Percentiles rank a stretch among this genome's conserved stretches.
Evolutionary conservation across 768 basidiomycete genomes (phyloP).

Genomic region (Russula foetens): DNA sequence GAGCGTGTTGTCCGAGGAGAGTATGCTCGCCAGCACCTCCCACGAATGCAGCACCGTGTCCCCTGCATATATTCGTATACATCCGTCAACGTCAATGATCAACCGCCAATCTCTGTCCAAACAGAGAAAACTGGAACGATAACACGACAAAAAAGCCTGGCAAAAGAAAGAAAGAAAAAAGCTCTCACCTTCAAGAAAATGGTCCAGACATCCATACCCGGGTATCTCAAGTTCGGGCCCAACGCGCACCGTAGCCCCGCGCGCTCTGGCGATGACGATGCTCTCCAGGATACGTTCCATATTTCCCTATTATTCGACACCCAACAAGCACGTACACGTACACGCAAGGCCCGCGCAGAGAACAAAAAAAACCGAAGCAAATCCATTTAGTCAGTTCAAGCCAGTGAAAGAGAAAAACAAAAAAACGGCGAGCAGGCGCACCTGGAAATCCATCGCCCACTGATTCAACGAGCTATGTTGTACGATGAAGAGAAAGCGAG

Average conservation of each 20-base stretch:
- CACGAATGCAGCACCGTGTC: conserved; percentile 96
- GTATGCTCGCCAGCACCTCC: conserved; percentile 92
- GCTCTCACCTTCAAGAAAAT: conserved; percentile 83
- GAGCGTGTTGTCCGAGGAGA: conserved; percentile 65
- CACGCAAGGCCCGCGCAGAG: no score
- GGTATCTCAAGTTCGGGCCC: conserved; percentile 97
- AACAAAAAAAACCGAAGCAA: no score
- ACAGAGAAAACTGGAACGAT: not conserved
- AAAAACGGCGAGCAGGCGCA: conserved; percentile 25
- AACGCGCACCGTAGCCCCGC: conserved; percentile 85
- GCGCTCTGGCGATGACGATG: conserved; percentile 79
- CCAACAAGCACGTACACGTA: not conserved
- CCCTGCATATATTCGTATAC: conserved; percentile 39
- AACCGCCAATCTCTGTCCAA: not conserved
- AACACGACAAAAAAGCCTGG: no score
- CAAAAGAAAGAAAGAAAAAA: no score
- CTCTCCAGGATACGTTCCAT: conserved; percentile 84
- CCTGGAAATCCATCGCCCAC: conserved; percentile 95
- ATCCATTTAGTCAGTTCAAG: no score
- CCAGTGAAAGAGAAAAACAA: not conserved
- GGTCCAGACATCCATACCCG: conserved; percentile 96
- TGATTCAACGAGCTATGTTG: conserved; percentile 78
- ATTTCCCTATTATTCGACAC: conserved; percentile 93
- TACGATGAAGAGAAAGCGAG: not conserved
- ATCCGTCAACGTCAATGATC: not conserved